phyloP scores from a whole-genome alignment of 768 basidiomycete species.

The Calocera cornea region DNA sequence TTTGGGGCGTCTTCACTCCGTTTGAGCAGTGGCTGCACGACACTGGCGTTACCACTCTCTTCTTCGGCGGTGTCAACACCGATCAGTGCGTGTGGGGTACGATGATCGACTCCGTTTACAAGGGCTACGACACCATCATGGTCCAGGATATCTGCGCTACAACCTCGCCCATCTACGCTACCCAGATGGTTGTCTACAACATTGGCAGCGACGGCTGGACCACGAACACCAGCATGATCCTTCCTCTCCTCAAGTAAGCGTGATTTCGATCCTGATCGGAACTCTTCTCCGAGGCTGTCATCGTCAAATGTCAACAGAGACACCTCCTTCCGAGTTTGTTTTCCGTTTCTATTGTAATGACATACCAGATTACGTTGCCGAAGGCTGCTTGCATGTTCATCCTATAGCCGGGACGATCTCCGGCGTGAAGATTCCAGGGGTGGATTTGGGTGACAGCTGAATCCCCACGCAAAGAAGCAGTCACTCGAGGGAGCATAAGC shows the following conservation, averaged over 20 bases:
- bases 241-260: neutral
- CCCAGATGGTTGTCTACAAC: conserved; percentile 46
- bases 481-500: too few species aligned
- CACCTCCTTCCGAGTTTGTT: too few species aligned
- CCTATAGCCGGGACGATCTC: too few species aligned
- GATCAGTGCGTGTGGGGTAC: neutral
- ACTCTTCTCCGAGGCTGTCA: too few species aligned
- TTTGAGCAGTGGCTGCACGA: neutral
- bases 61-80: neutral
- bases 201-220: conserved; percentile 17
- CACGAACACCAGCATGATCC: neutral
- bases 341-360: too few species aligned
- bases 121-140: neutral
- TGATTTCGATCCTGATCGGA: too few species aligned
- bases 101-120: neutral
- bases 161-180: conserved; percentile 42
- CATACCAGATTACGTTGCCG: too few species aligned
- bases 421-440: too few species aligned
- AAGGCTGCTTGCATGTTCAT: too few species aligned
- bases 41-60: neutral
- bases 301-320: too few species aligned
- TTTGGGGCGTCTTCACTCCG: neutral
- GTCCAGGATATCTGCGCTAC: conserved; percentile 36
- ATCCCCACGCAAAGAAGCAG: too few species aligned
- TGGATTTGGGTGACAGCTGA: too few species aligned